These are phyloP conservation scores for Aschersonia sp. DNA, from an alignment of 2,329 filamentous ascomycete species.

Conservation along the genomic window DNA sequence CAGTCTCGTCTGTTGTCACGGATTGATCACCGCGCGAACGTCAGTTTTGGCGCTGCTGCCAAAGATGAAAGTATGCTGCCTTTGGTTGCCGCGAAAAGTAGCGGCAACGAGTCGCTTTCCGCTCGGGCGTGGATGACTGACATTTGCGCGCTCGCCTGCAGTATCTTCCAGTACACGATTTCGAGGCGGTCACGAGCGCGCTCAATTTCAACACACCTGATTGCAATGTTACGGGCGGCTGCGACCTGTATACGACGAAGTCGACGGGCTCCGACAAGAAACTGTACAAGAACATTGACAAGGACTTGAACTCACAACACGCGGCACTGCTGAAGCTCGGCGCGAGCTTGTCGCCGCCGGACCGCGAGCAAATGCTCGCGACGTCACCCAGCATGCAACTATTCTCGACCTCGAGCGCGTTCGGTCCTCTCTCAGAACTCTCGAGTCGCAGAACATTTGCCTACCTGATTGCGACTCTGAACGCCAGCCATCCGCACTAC, in stretches of 20 bases:
- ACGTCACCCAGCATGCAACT: constrained; percentile 43
- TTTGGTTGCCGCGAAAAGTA: too few species aligned
- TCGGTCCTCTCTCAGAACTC: constrained; percentile 77
- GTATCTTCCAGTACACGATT: constrained; percentile 84
- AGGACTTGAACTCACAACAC: constrained; percentile 81
- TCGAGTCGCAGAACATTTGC: constrained; percentile 86
- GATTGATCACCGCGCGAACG: constrained; percentile 1
- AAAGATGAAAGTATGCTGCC: too few species aligned
- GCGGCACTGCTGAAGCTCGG: constrained; percentile 76
- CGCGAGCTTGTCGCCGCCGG: constrained; percentile 72
- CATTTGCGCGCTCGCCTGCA: constrained; percentile 19
- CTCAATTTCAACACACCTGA: constrained; percentile 94
- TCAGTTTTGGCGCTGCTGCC: too few species aligned
- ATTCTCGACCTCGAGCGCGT: constrained; percentile 75
- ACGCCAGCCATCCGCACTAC: constrained; percentile 82
- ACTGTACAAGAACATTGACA: constrained; percentile 88
- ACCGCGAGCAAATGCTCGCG: constrained; percentile 53
- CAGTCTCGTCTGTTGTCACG: neutral
- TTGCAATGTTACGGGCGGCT: constrained; percentile 81
- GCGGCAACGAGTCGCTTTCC: too few species aligned
- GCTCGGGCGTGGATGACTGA: neutral
- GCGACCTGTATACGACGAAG: constrained; percentile 95
- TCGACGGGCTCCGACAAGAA: constrained; percentile 93
- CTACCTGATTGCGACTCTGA: constrained; percentile 90
- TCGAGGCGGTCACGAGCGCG: constrained; percentile 81